These are phyloP conservation scores for Colletotrichum sp. DNA, from an alignment of 2,329 filamentous ascomycete genomes.

Conservation along the genomic window DNA sequence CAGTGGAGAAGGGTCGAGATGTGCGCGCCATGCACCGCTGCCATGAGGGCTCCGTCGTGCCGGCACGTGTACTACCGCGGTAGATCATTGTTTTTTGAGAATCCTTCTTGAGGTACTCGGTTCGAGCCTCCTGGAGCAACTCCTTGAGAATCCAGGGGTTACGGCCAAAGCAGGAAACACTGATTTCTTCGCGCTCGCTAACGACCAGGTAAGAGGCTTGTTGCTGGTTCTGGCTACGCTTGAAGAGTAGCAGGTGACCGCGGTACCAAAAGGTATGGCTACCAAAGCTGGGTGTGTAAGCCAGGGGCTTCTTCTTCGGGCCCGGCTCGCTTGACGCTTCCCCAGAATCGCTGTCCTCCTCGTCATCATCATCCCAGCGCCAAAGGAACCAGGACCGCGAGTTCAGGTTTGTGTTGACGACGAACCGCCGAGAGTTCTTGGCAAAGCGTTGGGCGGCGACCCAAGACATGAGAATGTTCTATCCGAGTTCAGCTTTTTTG, in stretches of 20 bases:
- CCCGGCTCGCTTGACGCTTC: background rate
- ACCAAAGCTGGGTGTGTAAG: constrained; percentile 72
- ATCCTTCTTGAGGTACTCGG: constrained; percentile 61
- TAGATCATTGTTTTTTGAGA: constrained; percentile 70
- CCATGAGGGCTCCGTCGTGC: constrained; percentile 55
- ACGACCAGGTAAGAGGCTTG: constrained; percentile 40
- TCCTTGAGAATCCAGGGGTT: constrained; percentile 66
- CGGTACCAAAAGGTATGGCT: constrained; percentile 73
- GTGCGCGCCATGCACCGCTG: constrained; percentile 66
- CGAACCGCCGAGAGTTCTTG: constrained; percentile 62
- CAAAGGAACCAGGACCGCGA: constrained; percentile 56
- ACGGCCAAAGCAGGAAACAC: constrained; percentile 66
- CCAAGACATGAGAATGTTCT: constrained; percentile 74
- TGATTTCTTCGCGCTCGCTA: constrained; percentile 64
- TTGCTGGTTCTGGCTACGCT: constrained; percentile 54
- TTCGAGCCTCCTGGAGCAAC: constrained; percentile 63
- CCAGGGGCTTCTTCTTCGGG: constrained; percentile 52
- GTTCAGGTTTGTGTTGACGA: constrained; percentile 68
- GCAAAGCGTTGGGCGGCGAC: constrained; percentile 67
- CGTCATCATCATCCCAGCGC: constrained; percentile 48
- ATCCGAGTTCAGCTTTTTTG: background rate
- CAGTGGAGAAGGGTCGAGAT: constrained; percentile 67
- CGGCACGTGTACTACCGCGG: constrained; percentile 54
- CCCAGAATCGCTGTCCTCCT: constrained; percentile 48
- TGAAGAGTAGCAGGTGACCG: constrained; percentile 62